Conservation (phyloP, 2,329 filamentous ascomycete species). For the Epichloe aotearoae region DNA sequence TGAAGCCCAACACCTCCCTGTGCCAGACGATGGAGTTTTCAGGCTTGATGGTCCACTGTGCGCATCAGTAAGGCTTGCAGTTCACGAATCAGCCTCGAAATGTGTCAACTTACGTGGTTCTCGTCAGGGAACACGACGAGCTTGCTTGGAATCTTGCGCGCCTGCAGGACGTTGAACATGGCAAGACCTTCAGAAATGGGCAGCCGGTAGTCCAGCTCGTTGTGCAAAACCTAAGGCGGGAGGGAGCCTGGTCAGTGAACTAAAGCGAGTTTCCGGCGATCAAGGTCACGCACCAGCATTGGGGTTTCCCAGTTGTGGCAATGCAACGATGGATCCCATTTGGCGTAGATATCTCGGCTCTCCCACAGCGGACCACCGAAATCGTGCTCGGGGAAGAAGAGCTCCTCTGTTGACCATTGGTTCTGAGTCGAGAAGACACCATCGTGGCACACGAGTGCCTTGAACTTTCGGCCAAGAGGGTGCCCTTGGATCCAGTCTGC, state of each 20-base stretch:
- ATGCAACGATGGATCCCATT: conserved; percentile 54
- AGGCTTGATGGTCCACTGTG: conserved; percentile 70
- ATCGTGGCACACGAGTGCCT: conserved; percentile 78
- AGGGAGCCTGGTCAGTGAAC: neutral
- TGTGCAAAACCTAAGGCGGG: conserved; percentile 55
- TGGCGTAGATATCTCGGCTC: conserved; percentile 49
- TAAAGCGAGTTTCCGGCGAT: neutral
- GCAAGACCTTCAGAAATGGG: conserved; percentile 74
- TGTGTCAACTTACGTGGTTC: conserved; percentile 32
- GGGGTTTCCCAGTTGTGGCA: conserved; percentile 71
- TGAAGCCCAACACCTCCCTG: conserved; percentile 68
- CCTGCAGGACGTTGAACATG: conserved; percentile 77
- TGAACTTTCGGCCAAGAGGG: conserved; percentile 68
- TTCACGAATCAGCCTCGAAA: neutral
- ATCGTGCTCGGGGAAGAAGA: conserved; percentile 59
- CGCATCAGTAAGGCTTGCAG: neutral
- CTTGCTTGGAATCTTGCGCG: conserved; percentile 59
- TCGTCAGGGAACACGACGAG: conserved; percentile 72
- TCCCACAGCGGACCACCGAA: conserved; percentile 51
- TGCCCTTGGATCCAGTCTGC: conserved; percentile 83
- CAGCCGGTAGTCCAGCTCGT: conserved; percentile 77
- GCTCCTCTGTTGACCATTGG: conserved; percentile 51
- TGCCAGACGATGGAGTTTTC: conserved; percentile 92
- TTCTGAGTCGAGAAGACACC: conserved; percentile 64
- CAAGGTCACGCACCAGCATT: conserved; percentile 45